Percentiles rank a stretch among this genome's conserved stretches.
These are phyloP conservation scores for Neurospora pannonica DNA, from an alignment of 495 filamentous ascomycete species.

Conservation along the genomic window DNA sequence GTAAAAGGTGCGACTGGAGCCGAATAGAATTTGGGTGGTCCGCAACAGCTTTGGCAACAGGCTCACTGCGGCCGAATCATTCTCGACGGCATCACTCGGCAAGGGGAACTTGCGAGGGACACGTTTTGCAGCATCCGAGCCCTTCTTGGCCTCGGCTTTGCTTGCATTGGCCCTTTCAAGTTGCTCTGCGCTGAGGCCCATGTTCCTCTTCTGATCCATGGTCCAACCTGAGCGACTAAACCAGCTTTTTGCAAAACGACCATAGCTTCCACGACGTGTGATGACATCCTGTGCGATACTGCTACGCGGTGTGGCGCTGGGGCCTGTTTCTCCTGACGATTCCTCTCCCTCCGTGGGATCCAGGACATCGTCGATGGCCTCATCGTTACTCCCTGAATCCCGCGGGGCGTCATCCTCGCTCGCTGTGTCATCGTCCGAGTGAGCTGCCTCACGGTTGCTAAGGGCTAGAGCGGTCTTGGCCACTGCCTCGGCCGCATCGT, in stretches of 20 bases:
- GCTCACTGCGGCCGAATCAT: slow-evolving; percentile 19
- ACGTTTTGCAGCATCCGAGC: slow-evolving; percentile 2
- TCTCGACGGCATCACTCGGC: slow-evolving; percentile 24
- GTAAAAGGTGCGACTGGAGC: slow-evolving; percentile 73
- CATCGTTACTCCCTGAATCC: slow-evolving; percentile 16
- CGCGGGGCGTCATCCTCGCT: slow-evolving; percentile 26
- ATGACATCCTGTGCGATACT: slow-evolving; percentile 80
- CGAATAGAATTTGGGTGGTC: slow-evolving; percentile 71
- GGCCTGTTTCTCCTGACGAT: slow-evolving; percentile 29
- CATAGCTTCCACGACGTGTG: slow-evolving; percentile 65
- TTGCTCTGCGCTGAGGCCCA: slow-evolving; percentile 44
- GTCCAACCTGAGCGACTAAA: slow-evolving; percentile 76
- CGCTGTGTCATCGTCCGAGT: slow-evolving; percentile 22
- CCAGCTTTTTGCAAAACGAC: slow-evolving; percentile 81
- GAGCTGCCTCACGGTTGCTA: slow-evolving; percentile 21
- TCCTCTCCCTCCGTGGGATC: slow-evolving; percentile 6
- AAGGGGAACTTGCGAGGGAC: slow-evolving; percentile 12
- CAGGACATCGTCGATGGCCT: slow-evolving; percentile 18
- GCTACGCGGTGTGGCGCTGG: slow-evolving; percentile 26
- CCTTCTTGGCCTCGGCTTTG: slow-evolving; percentile 5
- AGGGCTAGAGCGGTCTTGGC: slow-evolving; percentile 48
- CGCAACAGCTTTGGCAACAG: slow-evolving; percentile 77
- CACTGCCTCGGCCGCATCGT: slow-evolving; percentile 64
- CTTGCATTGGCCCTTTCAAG: slow-evolving; percentile 1
- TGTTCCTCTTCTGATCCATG: slow-evolving; percentile 43